Percentiles rank a stretch among this genome's conserved stretches.
Conservation (phyloP, 2,329 filamentous ascomycete genomes). For the Trichothecium roseum region DNA sequence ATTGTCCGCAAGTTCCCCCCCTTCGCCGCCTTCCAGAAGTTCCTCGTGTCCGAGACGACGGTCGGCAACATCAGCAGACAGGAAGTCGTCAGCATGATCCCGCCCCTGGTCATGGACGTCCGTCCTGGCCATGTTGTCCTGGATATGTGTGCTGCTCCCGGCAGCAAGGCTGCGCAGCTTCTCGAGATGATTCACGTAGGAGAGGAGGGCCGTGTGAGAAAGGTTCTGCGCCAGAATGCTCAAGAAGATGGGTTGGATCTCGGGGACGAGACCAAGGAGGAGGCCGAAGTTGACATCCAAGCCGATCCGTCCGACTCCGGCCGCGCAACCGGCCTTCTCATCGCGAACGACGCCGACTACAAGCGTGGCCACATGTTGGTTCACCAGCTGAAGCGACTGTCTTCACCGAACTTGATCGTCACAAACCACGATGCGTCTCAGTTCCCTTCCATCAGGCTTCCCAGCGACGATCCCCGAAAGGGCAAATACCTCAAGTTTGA, state of each 20-base stretch:
- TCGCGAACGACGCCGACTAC: constrained; percentile 95
- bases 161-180: constrained; percentile 92
- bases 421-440: constrained; percentile 97
- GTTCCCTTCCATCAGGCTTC: constrained; percentile 87
- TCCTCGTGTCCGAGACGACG: constrained; percentile 91
- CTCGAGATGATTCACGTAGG: constrained; percentile 89
- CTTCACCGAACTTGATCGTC: constrained; percentile 91
- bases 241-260: constrained; percentile 48
- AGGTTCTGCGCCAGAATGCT: constrained; percentile 55
- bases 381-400: constrained; percentile 93
- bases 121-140: constrained; percentile 85
- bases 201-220: constrained; percentile 76
- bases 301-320: constrained; percentile 64
- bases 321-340: constrained; percentile 78
- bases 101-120: constrained; percentile 84
- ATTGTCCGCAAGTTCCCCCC: constrained; percentile 88
- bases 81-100: constrained; percentile 98
- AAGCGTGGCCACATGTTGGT: constrained; percentile 95
- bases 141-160: constrained; percentile 92
- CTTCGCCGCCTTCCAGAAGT: constrained; percentile 93
- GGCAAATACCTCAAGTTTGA: constrained; percentile 88
- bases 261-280: constrained; percentile 34
- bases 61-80: constrained; percentile 97
- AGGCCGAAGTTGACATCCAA: constrained; percentile 40
- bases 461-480: constrained; percentile 42